Evolutionary conservation across 768 basidiomycete genomes (phyloP), one percentile per base, ranked within the genome.

Genomic region (Hemileccinum impolitum): DNA sequence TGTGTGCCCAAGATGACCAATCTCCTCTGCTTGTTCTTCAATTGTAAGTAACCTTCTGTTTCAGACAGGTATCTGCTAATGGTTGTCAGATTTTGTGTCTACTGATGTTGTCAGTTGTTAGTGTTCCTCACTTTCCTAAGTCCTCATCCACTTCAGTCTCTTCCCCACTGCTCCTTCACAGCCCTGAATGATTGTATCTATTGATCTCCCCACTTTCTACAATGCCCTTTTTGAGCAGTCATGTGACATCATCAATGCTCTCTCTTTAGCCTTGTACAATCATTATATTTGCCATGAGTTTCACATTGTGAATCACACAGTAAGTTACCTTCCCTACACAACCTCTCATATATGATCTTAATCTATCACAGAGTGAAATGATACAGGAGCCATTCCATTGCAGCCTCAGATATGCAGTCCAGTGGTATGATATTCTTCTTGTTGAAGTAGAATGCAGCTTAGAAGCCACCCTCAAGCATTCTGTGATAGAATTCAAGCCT

Each of bases 191-290:
- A 55, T 52, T 0, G 48, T 64, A 12, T 64, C 62, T 0, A 52
- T 71, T 3, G 59, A 69, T 6, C 52, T 72, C 1, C 48, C 72
- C 0, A 51, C 65, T 1, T 70, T 72, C 44, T 72, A 70, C 45
- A 47, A 38, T 1, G 58, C 64, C 2, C 50, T 72, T 1, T 74
- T 74, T 36, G 64, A 73, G 46, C 52, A 59, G 0, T 70, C 72
- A 0, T 72, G 70, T 17, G 63, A 74, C 46, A 18, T 45, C 43
- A 52, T 57, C 48, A 39, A 68, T 45, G 17, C 17, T 5, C 17
- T 43, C 10, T 42, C 49, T 2, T 23, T 19, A 26, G 36, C 13
- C 3, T 18, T 44, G 32, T n/a, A 34, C 11, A 18, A 35, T 43
- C 37, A 54, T 34, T 50, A 54, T 31, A 23, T 25, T 5, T 18